A percentile compares a stretch with the other conserved stretches of the same genome.
Evolutionary conservation across 208 protist species (phyloP).

Genomic region (Leishmania turanica): DNA sequence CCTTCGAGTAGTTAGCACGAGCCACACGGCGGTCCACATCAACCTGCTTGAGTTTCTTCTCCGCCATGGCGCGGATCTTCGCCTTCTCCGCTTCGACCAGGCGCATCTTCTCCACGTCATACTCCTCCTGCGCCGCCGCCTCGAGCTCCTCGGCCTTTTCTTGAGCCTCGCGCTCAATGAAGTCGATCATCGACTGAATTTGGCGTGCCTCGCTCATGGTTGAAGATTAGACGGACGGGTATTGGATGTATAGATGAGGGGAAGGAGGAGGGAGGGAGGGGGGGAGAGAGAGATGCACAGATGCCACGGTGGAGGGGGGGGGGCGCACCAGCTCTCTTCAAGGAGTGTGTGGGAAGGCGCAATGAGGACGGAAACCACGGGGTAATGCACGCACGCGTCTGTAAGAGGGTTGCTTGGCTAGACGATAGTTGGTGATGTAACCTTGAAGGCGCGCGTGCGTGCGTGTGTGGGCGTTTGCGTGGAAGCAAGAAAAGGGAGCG

Average conservation of each 20-base stretch:
- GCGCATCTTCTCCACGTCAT: slow-evolving; percentile 91
- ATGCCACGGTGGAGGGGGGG: not conserved
- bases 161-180: slow-evolving; percentile 93
- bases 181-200: slow-evolving; percentile 95
- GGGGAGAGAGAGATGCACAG: not conserved
- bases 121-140: slow-evolving; percentile 89
- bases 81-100: slow-evolving; percentile 86
- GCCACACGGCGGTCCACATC: slow-evolving; percentile 85
- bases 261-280: not conserved
- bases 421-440: slow-evolving; percentile 1
- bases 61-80: slow-evolving; percentile 74
- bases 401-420: not conserved
- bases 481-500: slow-evolving; percentile 6
- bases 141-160: slow-evolving; percentile 91
- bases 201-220: slow-evolving; percentile 89
- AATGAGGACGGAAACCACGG: not conserved
- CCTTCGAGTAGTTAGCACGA: slow-evolving; percentile 86
- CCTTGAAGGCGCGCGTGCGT: not conserved
- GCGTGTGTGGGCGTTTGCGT: not conserved
- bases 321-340: not conserved
- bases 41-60: slow-evolving; percentile 86
- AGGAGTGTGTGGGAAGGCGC: not conserved
- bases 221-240: slow-evolving; percentile 7
- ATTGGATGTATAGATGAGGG: not conserved
- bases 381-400: not conserved